phyloP scores from a whole-genome alignment of 306 rosid species.

The Mimosa pudica region DNA sequence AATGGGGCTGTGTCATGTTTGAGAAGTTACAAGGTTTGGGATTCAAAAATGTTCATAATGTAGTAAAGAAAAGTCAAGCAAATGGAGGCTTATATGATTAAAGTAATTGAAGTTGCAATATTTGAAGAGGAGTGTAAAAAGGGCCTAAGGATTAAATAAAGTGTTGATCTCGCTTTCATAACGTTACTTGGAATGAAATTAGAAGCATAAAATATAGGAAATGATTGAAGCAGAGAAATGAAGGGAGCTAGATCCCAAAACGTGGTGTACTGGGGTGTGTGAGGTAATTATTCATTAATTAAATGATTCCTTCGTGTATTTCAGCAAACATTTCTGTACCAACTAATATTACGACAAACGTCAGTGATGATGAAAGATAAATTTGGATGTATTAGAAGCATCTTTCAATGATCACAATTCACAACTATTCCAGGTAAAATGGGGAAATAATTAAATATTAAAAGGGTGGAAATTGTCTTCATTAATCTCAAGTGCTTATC shows the following conservation, averaged over 20 bases:
- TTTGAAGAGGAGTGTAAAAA: not conserved
- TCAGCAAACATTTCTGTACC: not conserved
- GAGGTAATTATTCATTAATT: not conserved
- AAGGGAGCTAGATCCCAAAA: not conserved
- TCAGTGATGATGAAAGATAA: not conserved
- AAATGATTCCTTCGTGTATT: not conserved
- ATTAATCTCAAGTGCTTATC: not conserved
- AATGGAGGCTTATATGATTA: not conserved
- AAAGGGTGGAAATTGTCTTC: not conserved
- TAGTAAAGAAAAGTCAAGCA: not conserved
- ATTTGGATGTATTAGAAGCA: not conserved
- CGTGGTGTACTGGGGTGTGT: not conserved
- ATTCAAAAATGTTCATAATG: not conserved
- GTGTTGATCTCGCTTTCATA: not conserved
- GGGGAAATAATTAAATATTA: not conserved
- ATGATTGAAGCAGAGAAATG: not conserved
- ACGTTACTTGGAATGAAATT: not conserved
- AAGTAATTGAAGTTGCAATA: not conserved
- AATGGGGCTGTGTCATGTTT: not conserved
- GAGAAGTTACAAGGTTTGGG: not conserved
- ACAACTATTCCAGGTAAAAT: not conserved
- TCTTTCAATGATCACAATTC: not conserved
- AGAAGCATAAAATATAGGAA: not conserved
- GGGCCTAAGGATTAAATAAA: not conserved
- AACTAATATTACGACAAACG: not conserved